Evolutionary conservation across 345 rosid genomes (phyloP), one percentile per base, ranked within the genome.

Genomic region (Adansonia digitata): DNA sequence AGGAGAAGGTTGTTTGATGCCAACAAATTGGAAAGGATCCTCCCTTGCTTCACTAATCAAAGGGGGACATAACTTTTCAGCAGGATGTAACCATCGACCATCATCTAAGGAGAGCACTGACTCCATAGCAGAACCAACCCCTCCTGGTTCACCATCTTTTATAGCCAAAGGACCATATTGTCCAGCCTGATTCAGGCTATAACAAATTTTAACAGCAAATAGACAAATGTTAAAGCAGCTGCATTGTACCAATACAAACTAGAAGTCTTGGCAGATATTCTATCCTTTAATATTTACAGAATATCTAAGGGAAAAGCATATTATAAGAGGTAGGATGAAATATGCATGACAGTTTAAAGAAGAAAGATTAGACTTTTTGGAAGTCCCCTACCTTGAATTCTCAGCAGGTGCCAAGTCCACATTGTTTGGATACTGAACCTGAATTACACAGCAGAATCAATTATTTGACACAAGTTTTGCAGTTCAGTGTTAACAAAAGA

Each of bases 81-180:
- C 76, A 69, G 88, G 85, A 62, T 10, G 81, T 57, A 78, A 82
- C 97, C 99, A 91, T 85, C 85, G 87, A 72, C 97, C 98, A 84
- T 93, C 98, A 84, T 95, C 97, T 77, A 95, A 86, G 62, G 97
- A 90, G 72, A 95, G 92, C 62, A 95, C 91, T 5, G 97, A 89
- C 63, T 95, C 89, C 93, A 91, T 86, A 9, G 87, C 71, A 39
- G 90, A 81, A 75, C 75, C 49, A 60, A 82, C 70, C 14, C 75
- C 84, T 74, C 80, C 89, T 76, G 82, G 66, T 78, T 84, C 82
- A 77, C 73, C 79, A 81, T 84, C 86, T 74, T 81, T 77, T 77
- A 83, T 56, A 42, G 86, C 66, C 81, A 84, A 31, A 81, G 70
- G 75, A 76, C 74, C 84, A 73, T 74, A 70, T 11, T 78, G 81